Evolutionary conservation across 2,329 filamentous ascomycete genomes (phyloP), one percentile per base, ranked within the genome.

Genomic region (Paraconiothyrium brasiliense): DNA sequence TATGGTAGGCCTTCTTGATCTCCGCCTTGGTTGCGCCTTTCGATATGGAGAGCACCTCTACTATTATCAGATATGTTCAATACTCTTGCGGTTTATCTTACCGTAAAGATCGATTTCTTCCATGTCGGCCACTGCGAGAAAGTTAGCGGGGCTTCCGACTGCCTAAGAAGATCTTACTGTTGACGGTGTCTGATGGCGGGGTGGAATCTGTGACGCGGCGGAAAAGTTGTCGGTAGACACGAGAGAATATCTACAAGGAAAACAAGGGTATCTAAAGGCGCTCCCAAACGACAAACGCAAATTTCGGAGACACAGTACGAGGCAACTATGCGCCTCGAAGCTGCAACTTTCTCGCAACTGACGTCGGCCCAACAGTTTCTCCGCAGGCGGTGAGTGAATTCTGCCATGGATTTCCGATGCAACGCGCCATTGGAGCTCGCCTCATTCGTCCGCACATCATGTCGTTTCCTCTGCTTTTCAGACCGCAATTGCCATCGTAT

Each of bases 1-100:
- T 97, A 82, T 94, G 91, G 82, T 97, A 97, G 64, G 94, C 94
- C 82, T 97, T 97, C 80, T 95, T 96, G 81, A 98, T 91, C 73
- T 97, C 92, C 59, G 90, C 87, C 73, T 90, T 90, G 64, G 85
- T 89, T 56, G 94, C 92, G 64, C 83, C 83, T 77, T 86, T 90
- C 56, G 89, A 84, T 71, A 98, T 86, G 62, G 88, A 91, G 64
- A 98, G 88, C 71, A 97, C 85, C 82, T 90, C 94, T 97, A 75
- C 59, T 65, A 57, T 44, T 57, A 62, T 81, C 63, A 82, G 76
- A 61, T 46, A 59, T 35, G 10, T 8, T 43, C 37, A 34, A 6
- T 9, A 32, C 16, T 37, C 14, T n/a, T 37, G 32, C 27, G 13
- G 46, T 37, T 24, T 14, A 35, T 47, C 66, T 11, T 76, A 83